Evolutionary conservation across 176 grass and related monocot genomes (phyloP), one percentile per base, ranked within the genome.

Genomic region (Eremochloa ophiuroides): DNA sequence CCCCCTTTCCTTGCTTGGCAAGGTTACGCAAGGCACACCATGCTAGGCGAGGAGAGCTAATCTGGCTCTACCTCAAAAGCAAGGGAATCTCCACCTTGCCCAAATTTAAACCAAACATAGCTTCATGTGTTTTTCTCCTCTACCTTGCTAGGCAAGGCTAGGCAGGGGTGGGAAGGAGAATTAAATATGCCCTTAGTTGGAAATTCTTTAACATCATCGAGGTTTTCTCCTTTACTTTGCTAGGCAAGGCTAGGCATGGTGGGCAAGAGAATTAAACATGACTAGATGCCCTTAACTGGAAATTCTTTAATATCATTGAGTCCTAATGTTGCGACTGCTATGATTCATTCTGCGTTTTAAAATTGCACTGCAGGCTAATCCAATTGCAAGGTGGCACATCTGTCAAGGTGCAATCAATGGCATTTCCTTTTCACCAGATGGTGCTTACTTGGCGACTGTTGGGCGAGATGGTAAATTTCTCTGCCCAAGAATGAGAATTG

Each of bases 301-400:
- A 68, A 53, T 75, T 84, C 34, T 30, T 85, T 26, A 63, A 64
- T 13, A 85, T 55, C 42, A 55, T 9, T n/a, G 14, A 30, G 30
- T 47, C 53, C 42, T 85, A 42, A 64, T 70, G n/a, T 20, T 77
- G 46, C 11, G 22, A 39, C 56, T 59, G 11, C 53, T 53, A 75
- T 81, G 59, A 82, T 86, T 77, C 62, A 88, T 83, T 66, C 40
- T 80, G 70, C 26, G n/a, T 71, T 78, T 89, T 22, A 47, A 51
- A 83, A 83, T 91, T 23, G 77, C 78, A 71, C 60, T 83, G 69
- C 87, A 96, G 97, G 91, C 87, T 43, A 99, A 99, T 85, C 93
- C 97, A 75, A 65, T 81, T 66, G 91, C 93, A 76, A 93, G 93
- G 85, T 99, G 97, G 93, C 97, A 96, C 80, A 96, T 99, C 48